These are phyloP conservation scores for Russula dissimulans DNA, from an alignment of 768 basidiomycete species.

Conservation along the genomic window DNA sequence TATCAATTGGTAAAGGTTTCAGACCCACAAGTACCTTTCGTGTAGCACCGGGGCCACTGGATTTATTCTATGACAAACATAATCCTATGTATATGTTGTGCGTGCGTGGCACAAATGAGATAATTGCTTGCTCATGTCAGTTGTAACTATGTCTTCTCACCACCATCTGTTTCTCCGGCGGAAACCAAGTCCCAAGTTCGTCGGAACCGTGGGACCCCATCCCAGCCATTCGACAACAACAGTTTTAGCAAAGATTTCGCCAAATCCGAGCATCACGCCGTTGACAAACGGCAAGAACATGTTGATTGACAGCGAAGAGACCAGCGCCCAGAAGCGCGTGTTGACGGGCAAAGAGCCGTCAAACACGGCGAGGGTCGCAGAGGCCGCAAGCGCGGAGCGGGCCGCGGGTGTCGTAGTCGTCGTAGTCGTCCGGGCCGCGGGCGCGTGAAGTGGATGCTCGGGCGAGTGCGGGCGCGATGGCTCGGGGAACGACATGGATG, in stretches of 20 bases:
- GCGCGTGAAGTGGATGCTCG: slow-evolving; percentile 8
- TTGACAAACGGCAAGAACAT: slow-evolving; percentile 82
- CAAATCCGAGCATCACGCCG: slow-evolving; percentile 94
- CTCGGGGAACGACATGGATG: slow-evolving; percentile 72
- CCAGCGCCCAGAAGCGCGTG: slow-evolving; percentile 58
- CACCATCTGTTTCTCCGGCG: background rate
- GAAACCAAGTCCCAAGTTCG: slow-evolving; percentile 17
- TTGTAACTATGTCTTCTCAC: background rate
- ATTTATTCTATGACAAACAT: slow-evolving; percentile 9
- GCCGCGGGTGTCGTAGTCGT: slow-evolving; percentile 1
- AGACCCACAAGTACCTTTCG: background rate
- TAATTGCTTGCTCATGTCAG: background rate
- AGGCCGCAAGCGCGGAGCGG: slow-evolving; percentile 20
- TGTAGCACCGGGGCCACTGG: background rate
- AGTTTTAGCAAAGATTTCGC: slow-evolving; percentile 84
- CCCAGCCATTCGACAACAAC: slow-evolving; percentile 49
- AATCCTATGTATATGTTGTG: slow-evolving; percentile 3
- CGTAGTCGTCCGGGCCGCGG: slow-evolving; percentile 20
- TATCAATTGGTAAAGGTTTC: background rate
- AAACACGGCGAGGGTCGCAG: slow-evolving; percentile 60
- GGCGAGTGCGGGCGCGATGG: slow-evolving; percentile 42
- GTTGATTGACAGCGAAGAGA: slow-evolving; percentile 76
- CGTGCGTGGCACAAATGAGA: background rate
- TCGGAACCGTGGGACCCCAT: slow-evolving; percentile 29
- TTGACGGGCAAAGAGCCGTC: slow-evolving; percentile 55